Conservation (phyloP, 495 filamentous ascomycete genomes). For the Hypoxylon lienhwacheense region DNA sequence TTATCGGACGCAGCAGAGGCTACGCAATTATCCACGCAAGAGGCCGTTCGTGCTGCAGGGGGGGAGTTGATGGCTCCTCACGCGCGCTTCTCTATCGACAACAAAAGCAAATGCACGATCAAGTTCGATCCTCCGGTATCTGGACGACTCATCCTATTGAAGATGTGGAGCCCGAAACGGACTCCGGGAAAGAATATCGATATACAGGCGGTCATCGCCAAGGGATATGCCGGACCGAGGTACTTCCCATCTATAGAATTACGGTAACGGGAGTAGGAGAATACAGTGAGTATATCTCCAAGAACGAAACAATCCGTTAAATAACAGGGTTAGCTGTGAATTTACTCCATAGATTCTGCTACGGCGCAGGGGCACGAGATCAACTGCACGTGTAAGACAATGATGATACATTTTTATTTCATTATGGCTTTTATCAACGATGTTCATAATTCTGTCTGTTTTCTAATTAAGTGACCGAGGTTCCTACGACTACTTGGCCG, state of each 20-base stretch:
- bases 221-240: slow-evolving; percentile 80
- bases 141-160: slow-evolving; percentile 77
- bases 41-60: slow-evolving; percentile 57
- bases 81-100: slow-evolving; percentile 77
- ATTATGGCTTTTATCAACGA: no score
- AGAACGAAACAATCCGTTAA: slow-evolving; percentile 6
- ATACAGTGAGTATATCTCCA: background rate
- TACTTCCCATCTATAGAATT: slow-evolving; percentile 66
- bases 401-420: no score
- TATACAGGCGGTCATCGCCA: slow-evolving; percentile 76
- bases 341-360: background rate
- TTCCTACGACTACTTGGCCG: no score
- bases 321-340: background rate
- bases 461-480: no score
- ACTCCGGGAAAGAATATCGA: slow-evolving; percentile 69
- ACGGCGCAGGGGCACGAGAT: background rate
- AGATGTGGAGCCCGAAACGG: slow-evolving; percentile 76
- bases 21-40: slow-evolving; percentile 54
- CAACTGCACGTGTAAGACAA: background rate
- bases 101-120: slow-evolving; percentile 82
- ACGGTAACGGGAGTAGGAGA: slow-evolving; percentile 37
- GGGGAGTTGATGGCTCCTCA: slow-evolving; percentile 65
- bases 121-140: slow-evolving; percentile 88
- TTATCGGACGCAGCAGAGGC: slow-evolving; percentile 56
- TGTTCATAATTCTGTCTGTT: no score